Evolutionary conservation across 1,284 basidiomycete species (phyloP), one percentile per base, ranked within the genome.

Genomic region (Laetiporus sulphureus): DNA sequence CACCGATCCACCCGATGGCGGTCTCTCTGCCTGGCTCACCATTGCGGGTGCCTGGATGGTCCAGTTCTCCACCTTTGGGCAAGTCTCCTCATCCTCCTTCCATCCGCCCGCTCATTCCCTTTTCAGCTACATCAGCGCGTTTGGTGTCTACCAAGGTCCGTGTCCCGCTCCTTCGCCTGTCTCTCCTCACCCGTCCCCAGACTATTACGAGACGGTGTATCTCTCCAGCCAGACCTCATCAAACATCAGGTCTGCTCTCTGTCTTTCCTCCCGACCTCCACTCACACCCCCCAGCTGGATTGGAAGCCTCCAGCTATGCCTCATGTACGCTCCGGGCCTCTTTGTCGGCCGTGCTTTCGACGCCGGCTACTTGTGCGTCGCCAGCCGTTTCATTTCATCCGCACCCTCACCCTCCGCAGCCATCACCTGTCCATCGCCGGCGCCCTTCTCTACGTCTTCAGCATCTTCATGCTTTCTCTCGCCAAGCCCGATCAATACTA

Each of bases 101-200:
- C 62, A 40, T 7, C 11, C 36, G 52, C 63, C 8, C 7, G n/a
- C 32, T 16, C 47, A 64, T 20, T 66, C 67, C 33, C 59, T 56
- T 42, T 64, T 59, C 1, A 51, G 71, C 64, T 31, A 61, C 61
- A 20, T 65, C 62, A 24, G 67, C 40, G 67, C 69, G 2, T 73
- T 67, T 40, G 70, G 71, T 12, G 71, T 71, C 3, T 72, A 68
- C 44, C 66, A 73, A 58, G 68, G 73, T 49, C 8, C 5, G 36
- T 13, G 6, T 18, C 34, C 21, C 21, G 31, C 15, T 21, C 23
- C 2, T 7, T 12, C 6, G 8, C 24, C 11, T 8, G 12, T 19
- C 29, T 16, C 31, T 10, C 2, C 12, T 11, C 15, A 4, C 5
- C 20, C 5, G 15, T 24, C 24, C 6, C 7, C 5, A 45, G 44